Base-by-base conservation (phyloP, 2,329 filamentous ascomycete species). In the Botrytis cinerea region DNA sequence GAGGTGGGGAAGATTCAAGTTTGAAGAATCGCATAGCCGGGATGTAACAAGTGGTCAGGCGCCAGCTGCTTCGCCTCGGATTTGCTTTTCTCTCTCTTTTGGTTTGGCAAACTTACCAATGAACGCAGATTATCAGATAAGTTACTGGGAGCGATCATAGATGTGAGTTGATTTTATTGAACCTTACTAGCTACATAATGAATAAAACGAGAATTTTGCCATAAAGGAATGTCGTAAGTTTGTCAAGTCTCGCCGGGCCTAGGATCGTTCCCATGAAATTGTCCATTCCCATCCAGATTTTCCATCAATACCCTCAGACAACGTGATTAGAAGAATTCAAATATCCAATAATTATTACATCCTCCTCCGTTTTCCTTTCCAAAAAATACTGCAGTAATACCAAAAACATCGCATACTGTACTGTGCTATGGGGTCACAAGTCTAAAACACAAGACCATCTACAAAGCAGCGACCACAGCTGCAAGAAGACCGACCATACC, bases 401-500 rank as follows among this genome's bases (percentile, higher is more conserved):
- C 57, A 57, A 68, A 43, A 54, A 22, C 1, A 68, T 68, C 14
- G 25, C 28, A 68, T 68, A 25, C 25, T 69, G n/a, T 43, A 25
- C 45, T 57, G 48, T 54, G n/a, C 43, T 64, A 57, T 62, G 35
- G 35, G 16, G 22, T 43, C 14, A 12, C 32, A 68, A 40, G 25
- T 28, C 9, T 54, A 38, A 18, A 43, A 43, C 22, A 68, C 32
- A n/a, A 32, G 28, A 28, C 48, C 38, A 45, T 69, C 51, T 69
- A 69, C 66, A 69, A 69, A 57, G 38, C 51, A 43, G 66, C 66
- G 28, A 69, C 38, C 35, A 57, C 38, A 1, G 32, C 66, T 8
- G 66, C 66, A 25, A 69, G 25, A 10, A 69, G 66, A 22, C 66
- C 66, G 10, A 57, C 48, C n/a, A 69, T 69, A 28, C 32, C 48